Evolutionary conservation across 139 green algal species (phyloP).

Genomic region (Trebouxia sp.): DNA sequence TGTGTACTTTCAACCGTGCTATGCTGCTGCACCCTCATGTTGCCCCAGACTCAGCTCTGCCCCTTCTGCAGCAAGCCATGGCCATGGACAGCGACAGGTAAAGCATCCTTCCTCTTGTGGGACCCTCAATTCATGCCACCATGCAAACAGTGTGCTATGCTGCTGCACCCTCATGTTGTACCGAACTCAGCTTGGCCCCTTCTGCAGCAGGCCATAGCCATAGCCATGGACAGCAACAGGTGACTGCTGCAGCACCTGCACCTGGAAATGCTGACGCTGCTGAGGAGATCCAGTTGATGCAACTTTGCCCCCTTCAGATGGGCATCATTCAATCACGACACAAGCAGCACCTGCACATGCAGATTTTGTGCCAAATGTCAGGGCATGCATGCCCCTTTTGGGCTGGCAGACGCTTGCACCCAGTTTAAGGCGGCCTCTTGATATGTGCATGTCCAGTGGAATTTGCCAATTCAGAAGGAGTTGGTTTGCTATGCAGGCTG

Average conservation of each 20-base stretch:
- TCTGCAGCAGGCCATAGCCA: neutral
- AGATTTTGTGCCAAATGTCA: no score
- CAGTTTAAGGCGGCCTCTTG: neutral
- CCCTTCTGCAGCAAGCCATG: constrained; percentile 25
- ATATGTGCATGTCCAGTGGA: no score
- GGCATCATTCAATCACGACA: no score
- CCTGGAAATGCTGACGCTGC: no score
- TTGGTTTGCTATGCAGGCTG: constrained; percentile 10
- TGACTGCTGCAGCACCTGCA: no score
- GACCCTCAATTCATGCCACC: no score
- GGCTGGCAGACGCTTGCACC: neutral
- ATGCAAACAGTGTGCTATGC: neutral
- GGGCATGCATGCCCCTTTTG: neutral
- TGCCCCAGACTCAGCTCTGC: neutral
- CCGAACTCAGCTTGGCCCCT: neutral
- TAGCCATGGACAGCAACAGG: no score
- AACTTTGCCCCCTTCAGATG: no score
- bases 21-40: constrained; percentile 33
- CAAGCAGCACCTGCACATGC: no score
- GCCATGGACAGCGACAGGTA: constrained; percentile 31
- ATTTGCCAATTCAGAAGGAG: no score
- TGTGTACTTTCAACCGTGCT: neutral
- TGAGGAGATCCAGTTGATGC: no score
- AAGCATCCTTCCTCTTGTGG: neutral
- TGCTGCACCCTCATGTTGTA: constrained; percentile 8